phyloP scores from a whole-genome alignment of 108 stramenopile species.

The Fragilaria crotonensis region DNA sequence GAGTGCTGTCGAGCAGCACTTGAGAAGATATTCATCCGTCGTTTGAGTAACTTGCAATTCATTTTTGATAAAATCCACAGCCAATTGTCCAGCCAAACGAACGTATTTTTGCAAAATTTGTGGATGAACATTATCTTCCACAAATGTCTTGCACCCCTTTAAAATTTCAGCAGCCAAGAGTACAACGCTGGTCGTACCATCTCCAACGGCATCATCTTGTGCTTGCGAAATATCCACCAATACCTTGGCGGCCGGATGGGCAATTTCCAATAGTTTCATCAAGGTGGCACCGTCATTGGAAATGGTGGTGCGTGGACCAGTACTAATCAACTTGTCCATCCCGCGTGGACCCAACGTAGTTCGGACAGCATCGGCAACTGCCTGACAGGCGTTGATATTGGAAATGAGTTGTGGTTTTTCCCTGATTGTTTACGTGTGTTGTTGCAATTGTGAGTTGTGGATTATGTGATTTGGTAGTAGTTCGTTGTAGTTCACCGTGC shows the following conservation, averaged over 20 bases:
- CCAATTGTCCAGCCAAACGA: constrained; percentile 90
- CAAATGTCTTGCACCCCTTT: constrained; percentile 91
- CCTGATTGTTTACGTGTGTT: too few species aligned
- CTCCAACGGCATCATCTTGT: constrained; percentile 99
- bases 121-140: constrained; percentile 92
- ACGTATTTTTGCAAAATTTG: constrained; percentile 95
- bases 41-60: constrained; percentile 86
- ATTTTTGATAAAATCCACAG: constrained; percentile 73
- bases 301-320: constrained; percentile 98
- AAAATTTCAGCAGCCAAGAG: constrained; percentile 96
- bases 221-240: constrained; percentile 94
- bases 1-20: constrained; percentile 95
- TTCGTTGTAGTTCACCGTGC: too few species aligned
- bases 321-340: constrained; percentile 97
- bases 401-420: too few species aligned
- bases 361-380: constrained; percentile 88
- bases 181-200: constrained; percentile 99
- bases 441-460: too few species aligned
- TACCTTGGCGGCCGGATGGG: constrained; percentile 93
- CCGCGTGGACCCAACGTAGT: constrained; percentile 98
- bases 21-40: constrained; percentile 85
- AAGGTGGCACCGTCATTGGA: constrained; percentile 99
- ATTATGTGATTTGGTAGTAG: too few species aligned
- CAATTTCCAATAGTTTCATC: constrained; percentile 89
- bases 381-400: constrained; percentile 95